Conservation (phyloP, 495 filamentous ascomycete genomes). For the Hypoxylon fuscum region DNA sequence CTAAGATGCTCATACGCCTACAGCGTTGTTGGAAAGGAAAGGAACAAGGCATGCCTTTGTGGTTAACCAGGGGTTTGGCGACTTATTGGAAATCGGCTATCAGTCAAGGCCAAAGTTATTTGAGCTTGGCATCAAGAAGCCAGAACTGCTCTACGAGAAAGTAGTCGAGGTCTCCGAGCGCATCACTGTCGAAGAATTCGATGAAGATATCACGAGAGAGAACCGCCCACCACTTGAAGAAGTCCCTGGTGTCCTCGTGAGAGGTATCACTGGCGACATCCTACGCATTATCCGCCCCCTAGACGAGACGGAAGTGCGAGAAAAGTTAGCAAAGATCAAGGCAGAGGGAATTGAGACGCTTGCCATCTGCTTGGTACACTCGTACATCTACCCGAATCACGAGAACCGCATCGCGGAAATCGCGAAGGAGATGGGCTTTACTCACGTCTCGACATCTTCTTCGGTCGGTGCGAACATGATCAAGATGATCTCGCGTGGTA, state of each 20-base stretch:
- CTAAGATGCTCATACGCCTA: constrained; percentile 2
- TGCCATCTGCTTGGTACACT: constrained; percentile 82
- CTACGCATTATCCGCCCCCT: constrained; percentile 32
- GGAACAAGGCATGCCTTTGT: constrained; percentile 91
- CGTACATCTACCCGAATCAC: constrained; percentile 80
- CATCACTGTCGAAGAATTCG: constrained; percentile 88
- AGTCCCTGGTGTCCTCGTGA: constrained; percentile 30
- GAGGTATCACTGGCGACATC: constrained; percentile 59
- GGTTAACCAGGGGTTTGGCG: constrained; percentile 91
- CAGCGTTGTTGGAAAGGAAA: constrained; percentile 84
- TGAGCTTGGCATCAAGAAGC: constrained; percentile 79
- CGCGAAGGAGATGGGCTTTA: constrained; percentile 76
- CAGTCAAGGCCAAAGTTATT: constrained; percentile 85
- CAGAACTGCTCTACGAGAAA: constrained; percentile 76
- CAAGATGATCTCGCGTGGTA: constrained; percentile 81
- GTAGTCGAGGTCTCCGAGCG: constrained; percentile 84
- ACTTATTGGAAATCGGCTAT: constrained; percentile 88
- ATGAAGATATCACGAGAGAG: constrained; percentile 73
- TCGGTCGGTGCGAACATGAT: constrained; percentile 81
- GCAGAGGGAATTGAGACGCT: constrained; percentile 55
- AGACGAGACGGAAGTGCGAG: constrained; percentile 61
- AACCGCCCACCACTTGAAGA: constrained; percentile 25
- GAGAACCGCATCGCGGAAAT: constrained; percentile 67
- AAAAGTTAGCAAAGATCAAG: constrained; percentile 64
- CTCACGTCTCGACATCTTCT: constrained; percentile 78